These are phyloP conservation scores for Fusarium humuli DNA, from an alignment of 2,329 filamentous ascomycete species.

Conservation along the genomic window DNA sequence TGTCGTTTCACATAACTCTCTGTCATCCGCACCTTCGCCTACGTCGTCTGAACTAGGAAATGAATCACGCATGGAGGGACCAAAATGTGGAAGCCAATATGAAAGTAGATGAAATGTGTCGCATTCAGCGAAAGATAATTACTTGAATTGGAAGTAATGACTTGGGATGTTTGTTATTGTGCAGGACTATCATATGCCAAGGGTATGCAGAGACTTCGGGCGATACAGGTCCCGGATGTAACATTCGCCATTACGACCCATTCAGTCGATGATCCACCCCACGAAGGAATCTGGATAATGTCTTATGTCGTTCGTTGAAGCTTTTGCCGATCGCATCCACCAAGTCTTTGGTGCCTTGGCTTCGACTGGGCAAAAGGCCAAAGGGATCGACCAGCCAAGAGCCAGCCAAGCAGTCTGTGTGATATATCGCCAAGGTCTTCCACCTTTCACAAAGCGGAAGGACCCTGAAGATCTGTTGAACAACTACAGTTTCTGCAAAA, in stretches of 20 bases:
- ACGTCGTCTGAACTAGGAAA: rapidly evolving
- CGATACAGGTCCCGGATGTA: no score
- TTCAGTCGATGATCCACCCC: neutral
- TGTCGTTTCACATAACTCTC: rapidly evolving
- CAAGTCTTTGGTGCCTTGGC: neutral
- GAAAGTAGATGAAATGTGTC: neutral
- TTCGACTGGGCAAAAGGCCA: neutral
- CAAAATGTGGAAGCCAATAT: neutral
- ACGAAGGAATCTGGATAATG: neutral
- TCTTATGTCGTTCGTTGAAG: neutral
- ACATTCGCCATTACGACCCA: no score
- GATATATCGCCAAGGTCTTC: neutral
- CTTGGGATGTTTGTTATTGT: rapidly evolving
- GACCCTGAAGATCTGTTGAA: neutral
- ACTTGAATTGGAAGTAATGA: neutral
- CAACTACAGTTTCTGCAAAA: neutral
- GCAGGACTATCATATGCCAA: neutral
- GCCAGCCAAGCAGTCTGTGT: neutral
- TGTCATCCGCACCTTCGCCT: neutral
- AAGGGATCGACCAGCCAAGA: neutral
- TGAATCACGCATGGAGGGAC: rapidly evolving
- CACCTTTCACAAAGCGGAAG: neutral
- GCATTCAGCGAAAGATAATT: neutral
- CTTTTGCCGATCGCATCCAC: neutral
- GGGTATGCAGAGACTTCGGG: neutral